Conservation (phyloP, 2,329 filamentous ascomycete genomes). For the Calcarisporium arbuscula region DNA sequence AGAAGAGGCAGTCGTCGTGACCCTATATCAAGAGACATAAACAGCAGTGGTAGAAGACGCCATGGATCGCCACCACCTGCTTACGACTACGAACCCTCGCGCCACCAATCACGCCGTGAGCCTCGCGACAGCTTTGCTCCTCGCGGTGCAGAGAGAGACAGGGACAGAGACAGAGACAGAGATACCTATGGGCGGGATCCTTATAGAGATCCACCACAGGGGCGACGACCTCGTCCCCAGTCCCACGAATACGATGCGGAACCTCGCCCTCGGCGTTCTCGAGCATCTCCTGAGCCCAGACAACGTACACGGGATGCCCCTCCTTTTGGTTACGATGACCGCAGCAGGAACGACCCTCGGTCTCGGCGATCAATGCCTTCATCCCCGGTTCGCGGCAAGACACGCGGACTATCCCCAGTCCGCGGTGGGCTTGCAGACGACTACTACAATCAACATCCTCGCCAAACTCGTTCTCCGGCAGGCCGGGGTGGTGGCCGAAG, state of each 20-base stretch:
- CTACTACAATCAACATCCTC: constrained; percentile 1
- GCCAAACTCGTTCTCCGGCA: constrained; percentile 3
- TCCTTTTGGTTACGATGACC: neutral
- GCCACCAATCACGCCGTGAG: too few species aligned
- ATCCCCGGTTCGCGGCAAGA: too few species aligned
- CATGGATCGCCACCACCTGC: too few species aligned
- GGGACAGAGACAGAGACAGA: constrained; percentile 4
- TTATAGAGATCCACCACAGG: neutral
- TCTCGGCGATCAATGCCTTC: constrained; percentile 4
- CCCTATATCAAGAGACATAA: too few species aligned
- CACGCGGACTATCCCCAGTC: constrained; percentile 4
- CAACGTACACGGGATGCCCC: constrained; percentile 2
- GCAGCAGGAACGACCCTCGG: neutral
- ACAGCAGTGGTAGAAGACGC: too few species aligned
- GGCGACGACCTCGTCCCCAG: neutral
- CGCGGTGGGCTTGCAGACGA: neutral
- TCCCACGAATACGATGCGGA: constrained; percentile 1
- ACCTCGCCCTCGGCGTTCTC: constrained; percentile 1
- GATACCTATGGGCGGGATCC: too few species aligned
- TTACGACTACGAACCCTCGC: too few species aligned
- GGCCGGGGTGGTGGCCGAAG: too few species aligned
- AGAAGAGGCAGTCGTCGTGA: too few species aligned
- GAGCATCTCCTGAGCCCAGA: constrained; percentile 5
- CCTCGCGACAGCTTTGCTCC: too few species aligned
- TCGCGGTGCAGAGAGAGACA: too few species aligned